A percentile compares a stretch with the other conserved stretches of the same genome.
Evolutionary conservation across 441 rosid species (phyloP).

Genomic region (Brassica hybrid): DNA sequence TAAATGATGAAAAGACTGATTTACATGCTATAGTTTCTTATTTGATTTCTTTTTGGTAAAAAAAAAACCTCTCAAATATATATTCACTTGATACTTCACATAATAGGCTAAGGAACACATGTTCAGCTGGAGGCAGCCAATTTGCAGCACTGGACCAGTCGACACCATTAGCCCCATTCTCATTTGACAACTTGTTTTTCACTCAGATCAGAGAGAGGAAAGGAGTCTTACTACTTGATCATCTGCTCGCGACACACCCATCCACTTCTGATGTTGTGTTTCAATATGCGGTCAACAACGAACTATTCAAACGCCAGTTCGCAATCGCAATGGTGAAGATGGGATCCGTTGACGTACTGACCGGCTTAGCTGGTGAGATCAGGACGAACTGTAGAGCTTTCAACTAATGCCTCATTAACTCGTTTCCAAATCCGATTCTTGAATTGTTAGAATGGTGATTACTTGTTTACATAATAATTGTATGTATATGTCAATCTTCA

Average conservation of each 20-base stretch:
- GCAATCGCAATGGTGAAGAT: slow-evolving; percentile 45
- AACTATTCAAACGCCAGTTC: slow-evolving; percentile 45
- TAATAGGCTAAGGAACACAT: slow-evolving; percentile 41
- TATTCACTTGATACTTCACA: not conserved
- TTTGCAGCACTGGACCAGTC: slow-evolving; percentile 62
- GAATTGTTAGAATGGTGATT: slow-evolving; percentile 10
- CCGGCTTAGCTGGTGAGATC: slow-evolving; percentile 42
- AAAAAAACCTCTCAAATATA: not conserved
- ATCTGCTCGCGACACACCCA: slow-evolving; percentile 48
- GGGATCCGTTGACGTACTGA: slow-evolving; percentile 43
- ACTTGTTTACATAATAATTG: slow-evolving; percentile 1
- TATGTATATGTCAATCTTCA: not conserved
- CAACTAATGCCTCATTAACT: slow-evolving; percentile 33
- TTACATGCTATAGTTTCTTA: not conserved
- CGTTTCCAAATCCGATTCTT: slow-evolving; percentile 12
- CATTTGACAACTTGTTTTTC: slow-evolving; percentile 58
- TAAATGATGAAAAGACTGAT: not conserved
- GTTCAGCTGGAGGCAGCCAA: slow-evolving; percentile 49
- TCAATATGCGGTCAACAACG: slow-evolving; percentile 45
- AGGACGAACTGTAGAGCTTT: slow-evolving; percentile 42
- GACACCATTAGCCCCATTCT: slow-evolving; percentile 40
- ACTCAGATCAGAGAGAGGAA: slow-evolving; percentile 48
- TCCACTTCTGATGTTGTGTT: slow-evolving; percentile 50
- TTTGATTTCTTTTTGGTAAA: not conserved
- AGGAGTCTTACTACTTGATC: slow-evolving; percentile 68